Percentiles rank a stretch among this genome's conserved stretches.
These are phyloP conservation scores for Schizophyllum commune DNA, from an alignment of 1,284 basidiomycete genomes.

Conservation along the genomic window DNA sequence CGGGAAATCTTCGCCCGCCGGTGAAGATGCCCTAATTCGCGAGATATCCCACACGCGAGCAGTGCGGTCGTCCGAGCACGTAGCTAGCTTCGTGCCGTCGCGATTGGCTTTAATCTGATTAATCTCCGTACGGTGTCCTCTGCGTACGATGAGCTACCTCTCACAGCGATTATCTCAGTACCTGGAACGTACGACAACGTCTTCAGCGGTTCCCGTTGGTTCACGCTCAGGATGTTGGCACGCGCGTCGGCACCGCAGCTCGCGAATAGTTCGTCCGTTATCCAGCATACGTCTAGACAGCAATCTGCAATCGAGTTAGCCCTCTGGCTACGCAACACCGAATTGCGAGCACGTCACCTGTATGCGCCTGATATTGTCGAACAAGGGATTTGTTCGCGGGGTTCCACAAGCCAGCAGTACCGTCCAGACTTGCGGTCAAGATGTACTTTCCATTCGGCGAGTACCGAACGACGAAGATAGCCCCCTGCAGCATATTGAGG, in stretches of 20 bases:
- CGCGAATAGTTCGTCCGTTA: conserved; percentile 64
- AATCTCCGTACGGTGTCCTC: conserved; percentile 71
- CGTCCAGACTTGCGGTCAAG: conserved; percentile 66
- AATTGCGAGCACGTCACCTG: conserved; percentile 35
- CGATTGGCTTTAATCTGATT: conserved; percentile 71
- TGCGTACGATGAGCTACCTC: conserved; percentile 1
- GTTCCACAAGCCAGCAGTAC: conserved; percentile 72
- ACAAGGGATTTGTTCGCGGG: conserved; percentile 52
- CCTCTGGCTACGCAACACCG: neutral
- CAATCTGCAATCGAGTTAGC: conserved; percentile 39
- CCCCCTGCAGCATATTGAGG: conserved; percentile 40
- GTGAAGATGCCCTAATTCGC: conserved; percentile 12
- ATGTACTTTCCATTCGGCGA: conserved; percentile 64
- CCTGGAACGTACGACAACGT: conserved; percentile 42
- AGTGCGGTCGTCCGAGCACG: conserved; percentile 74
- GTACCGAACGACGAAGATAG: conserved; percentile 69
- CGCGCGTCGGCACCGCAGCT: conserved; percentile 65
- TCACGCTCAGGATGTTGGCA: conserved; percentile 54
- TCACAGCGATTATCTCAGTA: neutral
- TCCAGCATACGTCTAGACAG: conserved; percentile 77
- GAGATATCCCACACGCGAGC: conserved; percentile 68
- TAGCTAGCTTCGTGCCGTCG: conserved; percentile 58
- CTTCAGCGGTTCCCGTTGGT: conserved; percentile 42
- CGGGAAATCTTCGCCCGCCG: neutral
- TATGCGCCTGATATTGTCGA: conserved; percentile 56